Base-by-base conservation (phyloP, 441 rosid genomes). In the Hypseocharis bilobata region DNA sequence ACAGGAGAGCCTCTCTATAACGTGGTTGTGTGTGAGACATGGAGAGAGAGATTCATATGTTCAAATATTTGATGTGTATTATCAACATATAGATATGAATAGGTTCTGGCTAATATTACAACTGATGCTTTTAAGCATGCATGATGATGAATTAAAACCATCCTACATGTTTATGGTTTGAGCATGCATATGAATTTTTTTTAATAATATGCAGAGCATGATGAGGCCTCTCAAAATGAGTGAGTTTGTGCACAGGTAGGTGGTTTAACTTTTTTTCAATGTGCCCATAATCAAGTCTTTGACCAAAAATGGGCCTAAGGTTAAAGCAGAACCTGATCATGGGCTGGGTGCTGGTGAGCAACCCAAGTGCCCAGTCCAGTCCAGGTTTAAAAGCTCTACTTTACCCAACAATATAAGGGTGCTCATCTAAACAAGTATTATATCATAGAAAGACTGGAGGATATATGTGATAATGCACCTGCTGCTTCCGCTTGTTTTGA, bases 401-500 rank as follows among this genome's bases (percentile, higher is more conserved):
- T 44, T 44, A 14, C n/a, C 51, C n/a, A 34, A 6, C 40, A 34
- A 44, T 44, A 44, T 14, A 44, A 44, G 51, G n/a, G 14, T 44
- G 19, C 19, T 44, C 20, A 44, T 5, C 51, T 44, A 44, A 44
- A 44, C 51, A 30, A 10, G 27, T 2, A 34, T 20, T 27, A 3
- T 27, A 63, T 49, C 42, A 55, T 30, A 42, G 30, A 40, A 1
- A 57, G 14, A 71, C 14, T 5, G 51, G 55, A 70, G 49, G 55
- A 54, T 19, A 54, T 19, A 10, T 60, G 55, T 58, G 65, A 64
- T 59, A 29, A 62, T 61, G n/a, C 59, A 94, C 99, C 98, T 84
- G 98, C 99, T 81, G 99, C 98, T 80, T 94, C 98, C 80, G 99
- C 99, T 70, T 91, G 96, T 80, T 94, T 94, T 51, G 98, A 87